Conservation (phyloP, 2,329 filamentous ascomycete species). For the Exophiala sp. region DNA sequence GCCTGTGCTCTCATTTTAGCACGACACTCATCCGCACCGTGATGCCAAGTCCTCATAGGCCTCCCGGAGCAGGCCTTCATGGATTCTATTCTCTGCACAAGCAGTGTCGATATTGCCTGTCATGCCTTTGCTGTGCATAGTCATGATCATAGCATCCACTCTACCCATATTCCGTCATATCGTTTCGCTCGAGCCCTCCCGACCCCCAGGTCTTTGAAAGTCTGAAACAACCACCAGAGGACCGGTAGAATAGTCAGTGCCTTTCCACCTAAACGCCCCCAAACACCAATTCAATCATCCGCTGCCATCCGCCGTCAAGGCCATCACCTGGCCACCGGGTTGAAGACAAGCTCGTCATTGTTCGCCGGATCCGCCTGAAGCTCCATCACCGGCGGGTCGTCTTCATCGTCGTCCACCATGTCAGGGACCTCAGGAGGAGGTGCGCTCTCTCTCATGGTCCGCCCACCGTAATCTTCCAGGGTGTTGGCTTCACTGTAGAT, state of each 20-base stretch:
- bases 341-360: constrained; percentile 14
- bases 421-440: constrained; percentile 22
- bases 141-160: neutral
- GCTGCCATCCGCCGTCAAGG: neutral
- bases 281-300: neutral
- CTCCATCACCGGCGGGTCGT: constrained; percentile 24
- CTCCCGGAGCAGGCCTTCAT: neutral
- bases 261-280: neutral
- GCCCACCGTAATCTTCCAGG: constrained; percentile 8
- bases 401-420: constrained; percentile 21
- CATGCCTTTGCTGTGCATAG: neutral
- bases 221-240: neutral
- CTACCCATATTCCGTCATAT: neutral
- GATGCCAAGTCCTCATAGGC: too few species aligned
- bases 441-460: constrained; percentile 24
- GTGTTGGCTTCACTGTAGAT: constrained; percentile 17
- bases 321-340: constrained; percentile 1
- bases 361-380: constrained; percentile 20
- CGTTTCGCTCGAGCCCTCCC: neutral
- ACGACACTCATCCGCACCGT: too few species aligned
- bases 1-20: too few species aligned
- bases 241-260: neutral
- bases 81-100: neutral
- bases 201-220: neutral
- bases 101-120: neutral